Evolutionary conservation across 1,284 basidiomycete species (phyloP).

Genomic region (Schizophyllum amplum): DNA sequence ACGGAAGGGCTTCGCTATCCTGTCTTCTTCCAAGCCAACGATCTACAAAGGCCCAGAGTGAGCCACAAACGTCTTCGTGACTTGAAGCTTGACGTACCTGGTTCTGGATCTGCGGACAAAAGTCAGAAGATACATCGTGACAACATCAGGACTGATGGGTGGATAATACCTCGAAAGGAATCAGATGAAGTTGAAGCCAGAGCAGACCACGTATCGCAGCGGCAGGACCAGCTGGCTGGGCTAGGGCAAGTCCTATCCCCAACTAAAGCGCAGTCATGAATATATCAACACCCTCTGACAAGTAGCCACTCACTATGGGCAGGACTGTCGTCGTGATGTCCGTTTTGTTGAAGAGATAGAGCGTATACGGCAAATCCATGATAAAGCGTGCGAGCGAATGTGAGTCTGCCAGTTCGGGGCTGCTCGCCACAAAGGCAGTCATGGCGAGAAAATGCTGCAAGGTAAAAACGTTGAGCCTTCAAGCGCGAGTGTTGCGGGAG

Average conservation of each 20-base stretch:
- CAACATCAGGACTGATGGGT: background rate
- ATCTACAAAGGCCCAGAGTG: constrained; percentile 3
- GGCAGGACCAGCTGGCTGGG: background rate
- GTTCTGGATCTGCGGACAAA: constrained; percentile 12
- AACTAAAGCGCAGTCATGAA: background rate
- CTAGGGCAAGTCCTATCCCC: background rate
- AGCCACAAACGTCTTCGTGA: background rate
- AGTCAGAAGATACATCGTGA: background rate
- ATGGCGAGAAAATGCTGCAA: no score
- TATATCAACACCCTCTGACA: background rate
- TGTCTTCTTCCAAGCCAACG: constrained; percentile 24
- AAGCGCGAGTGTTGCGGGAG: no score
- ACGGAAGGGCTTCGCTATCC: constrained; percentile 25
- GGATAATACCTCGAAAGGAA: constrained; percentile 9
- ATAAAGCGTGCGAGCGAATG: background rate
- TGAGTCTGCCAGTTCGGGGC: no score
- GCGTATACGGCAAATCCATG: background rate
- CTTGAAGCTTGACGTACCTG: constrained; percentile 7
- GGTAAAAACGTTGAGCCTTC: no score
- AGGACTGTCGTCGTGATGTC: background rate
- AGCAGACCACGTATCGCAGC: background rate
- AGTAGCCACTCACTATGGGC: background rate
- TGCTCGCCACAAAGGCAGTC: no score
- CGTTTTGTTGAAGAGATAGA: background rate
- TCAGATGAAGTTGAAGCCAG: constrained; percentile 1